Base-by-base conservation (phyloP, 768 basidiomycete genomes). In the Phaffia tasmanica region DNA sequence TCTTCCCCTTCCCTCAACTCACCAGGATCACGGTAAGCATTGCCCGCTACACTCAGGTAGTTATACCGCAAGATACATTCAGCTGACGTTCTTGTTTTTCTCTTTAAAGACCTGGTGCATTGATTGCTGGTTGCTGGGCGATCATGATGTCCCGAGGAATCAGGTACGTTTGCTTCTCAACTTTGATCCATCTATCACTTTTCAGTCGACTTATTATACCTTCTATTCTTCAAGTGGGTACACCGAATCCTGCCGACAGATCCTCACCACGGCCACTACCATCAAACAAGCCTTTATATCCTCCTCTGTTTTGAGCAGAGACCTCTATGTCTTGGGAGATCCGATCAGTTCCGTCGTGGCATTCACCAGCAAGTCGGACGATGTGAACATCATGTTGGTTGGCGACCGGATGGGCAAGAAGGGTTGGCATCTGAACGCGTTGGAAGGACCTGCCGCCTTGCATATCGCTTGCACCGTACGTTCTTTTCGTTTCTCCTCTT, bases 111-210 rank as follows among this genome's bases (percentile, higher is more conserved):
- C 89, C 93, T 0, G 95, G 94, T 7, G 85, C 92, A 0, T 78
- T 97, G 69, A 86, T 99, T 68, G 94, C 94, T 29, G 94, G 89
- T 56, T 85, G 91, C 32, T 99, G 92, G 91, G 94, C 94, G 8
- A 90, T 91, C 1, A 86, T 99, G 85, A 87, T 94, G 70, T 63
- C 57, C 25, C 48, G 56, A 29, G 56, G 19, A 32, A 25, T 63
- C 30, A 64, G 11, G 42, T 68, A 68, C 51, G 48, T 27, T 54
- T 54, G 6, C 62, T 55, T 32, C 42, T 19, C 6, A 63, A 8
- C 16, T 27, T n/a, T 23, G 23, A 21, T 15, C n/a, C 48, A 27
- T 30, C 42, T 16, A 21, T 35, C 35, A 11, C 35, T 11, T 42
- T 11, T 4, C 35, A 42, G 11, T 42, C 35, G 11, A 42, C 35